Conservation (phyloP, 805 yeast species). For the Kregervanrija pseudodelftensis region DNA sequence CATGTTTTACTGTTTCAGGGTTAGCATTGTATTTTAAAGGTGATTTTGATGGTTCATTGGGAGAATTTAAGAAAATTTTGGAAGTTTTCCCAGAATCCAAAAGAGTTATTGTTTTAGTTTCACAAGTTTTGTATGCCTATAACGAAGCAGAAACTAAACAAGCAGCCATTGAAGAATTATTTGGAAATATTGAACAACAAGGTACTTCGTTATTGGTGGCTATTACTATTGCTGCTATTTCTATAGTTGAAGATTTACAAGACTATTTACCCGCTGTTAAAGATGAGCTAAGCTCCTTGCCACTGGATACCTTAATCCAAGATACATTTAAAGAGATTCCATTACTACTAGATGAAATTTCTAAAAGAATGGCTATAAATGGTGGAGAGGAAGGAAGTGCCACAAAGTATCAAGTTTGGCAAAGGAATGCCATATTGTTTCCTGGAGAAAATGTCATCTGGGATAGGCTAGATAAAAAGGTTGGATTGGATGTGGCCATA, state of each 20-base stretch:
- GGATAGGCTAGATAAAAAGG: constrained; percentile 49
- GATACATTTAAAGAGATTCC: constrained; percentile 57
- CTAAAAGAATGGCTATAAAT: constrained; percentile 27
- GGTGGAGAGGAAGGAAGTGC: constrained; percentile 11
- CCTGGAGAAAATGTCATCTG: constrained; percentile 68
- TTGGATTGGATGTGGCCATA: constrained; percentile 54
- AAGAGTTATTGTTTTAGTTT: constrained; percentile 61
- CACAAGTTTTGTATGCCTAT: constrained; percentile 73
- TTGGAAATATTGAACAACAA: constrained; percentile 49
- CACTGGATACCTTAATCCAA: constrained; percentile 34
- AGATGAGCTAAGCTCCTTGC: constrained; percentile 53
- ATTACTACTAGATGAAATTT: constrained; percentile 45
- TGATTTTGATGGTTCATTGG: constrained; percentile 59
- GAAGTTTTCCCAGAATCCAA: constrained; percentile 48
- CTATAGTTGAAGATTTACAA: constrained; percentile 52
- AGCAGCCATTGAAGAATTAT: constrained; percentile 80
- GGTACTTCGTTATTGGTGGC: constrained; percentile 67
- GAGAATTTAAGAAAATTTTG: constrained; percentile 60
- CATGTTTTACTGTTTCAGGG: constrained; percentile 68
- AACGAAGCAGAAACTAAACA: constrained; percentile 71
- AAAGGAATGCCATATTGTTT: constrained; percentile 63
- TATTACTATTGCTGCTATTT: constrained; percentile 72
- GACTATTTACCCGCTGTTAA: constrained; percentile 55
- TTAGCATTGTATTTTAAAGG: constrained; percentile 57
- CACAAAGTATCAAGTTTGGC: constrained; percentile 38